These are phyloP conservation scores for Panicum hallii DNA, from an alignment of 202 grass and related monocot genomes.

Conservation along the genomic window DNA sequence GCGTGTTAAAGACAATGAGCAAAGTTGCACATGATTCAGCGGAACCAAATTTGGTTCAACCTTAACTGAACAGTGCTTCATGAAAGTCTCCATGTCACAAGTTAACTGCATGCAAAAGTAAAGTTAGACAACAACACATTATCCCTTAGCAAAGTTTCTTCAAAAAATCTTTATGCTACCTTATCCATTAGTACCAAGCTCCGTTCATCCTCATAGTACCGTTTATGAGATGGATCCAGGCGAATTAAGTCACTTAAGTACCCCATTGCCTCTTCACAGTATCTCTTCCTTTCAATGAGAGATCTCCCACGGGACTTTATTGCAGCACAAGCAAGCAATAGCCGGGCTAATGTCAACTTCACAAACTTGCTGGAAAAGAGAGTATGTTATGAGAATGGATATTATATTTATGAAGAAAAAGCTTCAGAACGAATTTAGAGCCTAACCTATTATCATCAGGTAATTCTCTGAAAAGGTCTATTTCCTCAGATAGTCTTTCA, in stretches of 20 bases:
- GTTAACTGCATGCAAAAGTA: constrained; percentile 64
- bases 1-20: constrained; percentile 63
- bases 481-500: constrained; percentile 73
- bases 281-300: constrained; percentile 50
- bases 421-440: constrained; percentile 18
- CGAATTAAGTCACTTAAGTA: constrained; percentile 77
- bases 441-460: constrained; percentile 77
- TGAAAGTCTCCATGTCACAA: constrained; percentile 60
- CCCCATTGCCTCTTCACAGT: constrained; percentile 76
- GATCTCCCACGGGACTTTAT: constrained; percentile 62
- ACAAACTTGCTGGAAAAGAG: constrained; percentile 76
- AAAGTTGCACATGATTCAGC: constrained; percentile 59
- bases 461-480: constrained; percentile 81
- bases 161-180: constrained; percentile 56
- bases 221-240: constrained; percentile 80
- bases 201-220: constrained; percentile 80
- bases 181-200: constrained; percentile 85
- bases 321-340: constrained; percentile 75
- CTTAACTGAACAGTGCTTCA: constrained; percentile 60
- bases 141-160: constrained; percentile 14
- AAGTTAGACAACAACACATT: constrained; percentile 34
- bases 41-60: constrained; percentile 49
- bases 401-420: constrained; percentile 39
- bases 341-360: constrained; percentile 78
- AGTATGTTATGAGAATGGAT: constrained; percentile 11